Evolutionary conservation across 192 early-diverging fungal genomes (phyloP), one percentile per base, ranked within the genome.

Genomic region (Dimargaris xerosporica): DNA sequence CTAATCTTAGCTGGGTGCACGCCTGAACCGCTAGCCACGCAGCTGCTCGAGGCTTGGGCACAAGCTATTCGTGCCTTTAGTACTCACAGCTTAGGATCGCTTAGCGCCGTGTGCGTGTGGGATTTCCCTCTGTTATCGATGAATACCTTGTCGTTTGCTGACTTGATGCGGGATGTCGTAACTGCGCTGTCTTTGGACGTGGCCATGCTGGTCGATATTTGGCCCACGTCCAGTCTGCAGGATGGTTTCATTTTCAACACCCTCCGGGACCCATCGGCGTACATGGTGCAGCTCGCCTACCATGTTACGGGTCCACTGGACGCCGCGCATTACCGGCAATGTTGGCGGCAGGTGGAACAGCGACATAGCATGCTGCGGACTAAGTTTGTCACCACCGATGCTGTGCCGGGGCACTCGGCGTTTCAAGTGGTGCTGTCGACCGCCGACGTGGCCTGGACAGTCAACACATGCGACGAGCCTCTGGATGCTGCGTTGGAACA

Each of bases 221-320:
- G 15, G 42, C 39, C 58, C 6, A 21, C 42, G n/a, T 60, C 58
- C 39, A 60, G 58, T 44, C 58, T 60, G n/a, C 58, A 60, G 39
- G 34, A n/a, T 16, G 58, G 58, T 2, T 60, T 60, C 43, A 19
- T 60, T 3, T 19, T 60, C n/a, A 44, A 43, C n/a, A 44, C 58
- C 39, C 58, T 60, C 0, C 31, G n/a, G 5, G 58, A 60, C 43
- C 58, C 58, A 5, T 43, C 39, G 39, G 58, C 58, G 3, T 60
- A 60, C n/a, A 60, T 60, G 58, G 58, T 60, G 2, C 58, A 60
- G 26, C 15, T 31, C 17, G 25, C 43, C 21, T 60, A 31, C 41
- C 34, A 19, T 19, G 2, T 60, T 3, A 5, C 15, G 3, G 58
- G 58, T 43, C 21, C n/a, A 0, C 26, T 60, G 26, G 58, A 43